A percentile compares a stretch with the other conserved stretches of the same genome.
Evolutionary conservation across 257 asterid genomes (phyloP).

Genomic region (Nicotiana benthamiana): DNA sequence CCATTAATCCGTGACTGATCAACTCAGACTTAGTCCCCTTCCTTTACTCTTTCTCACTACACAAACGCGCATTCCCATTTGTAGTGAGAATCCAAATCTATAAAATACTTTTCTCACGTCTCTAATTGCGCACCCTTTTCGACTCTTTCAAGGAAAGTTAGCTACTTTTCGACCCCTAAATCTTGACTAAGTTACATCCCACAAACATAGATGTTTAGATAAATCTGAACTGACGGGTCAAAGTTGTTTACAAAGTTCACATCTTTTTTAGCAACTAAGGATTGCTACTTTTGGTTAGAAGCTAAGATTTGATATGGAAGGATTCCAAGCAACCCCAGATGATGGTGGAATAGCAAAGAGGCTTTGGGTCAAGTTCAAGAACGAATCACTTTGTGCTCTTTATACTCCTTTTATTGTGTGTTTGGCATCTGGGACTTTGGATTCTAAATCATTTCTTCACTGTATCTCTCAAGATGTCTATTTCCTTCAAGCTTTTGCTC

Average conservation of each 20-base stretch:
- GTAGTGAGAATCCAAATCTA: not conserved
- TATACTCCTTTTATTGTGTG: conserved; percentile 46
- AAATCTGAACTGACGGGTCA: not conserved
- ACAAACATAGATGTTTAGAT: not conserved
- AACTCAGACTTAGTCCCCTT: not conserved
- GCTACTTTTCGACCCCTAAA: not conserved
- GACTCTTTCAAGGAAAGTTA: not conserved
- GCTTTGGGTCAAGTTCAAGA: conserved; percentile 48
- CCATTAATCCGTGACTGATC: not conserved
- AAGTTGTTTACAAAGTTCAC: not conserved
- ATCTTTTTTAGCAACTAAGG: not conserved
- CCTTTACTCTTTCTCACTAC: not conserved
- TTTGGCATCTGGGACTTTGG: conserved; percentile 47
- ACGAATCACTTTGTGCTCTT: conserved; percentile 44
- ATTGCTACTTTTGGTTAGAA: not conserved
- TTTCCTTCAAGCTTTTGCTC: conserved; percentile 58
- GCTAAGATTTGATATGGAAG: not conserved
- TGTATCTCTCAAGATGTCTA: conserved; percentile 58
- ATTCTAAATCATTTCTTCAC: conserved; percentile 34
- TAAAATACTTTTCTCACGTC: not conserved
- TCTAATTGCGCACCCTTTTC: not conserved
- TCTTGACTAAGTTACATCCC: not conserved
- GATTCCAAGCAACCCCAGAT: conserved; percentile 25
- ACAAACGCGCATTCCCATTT: conserved; percentile 1
- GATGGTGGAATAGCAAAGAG: conserved; percentile 48